Evolutionary conservation across 1,284 basidiomycete species (phyloP).

Genomic region (Ganoderma boninense): DNA sequence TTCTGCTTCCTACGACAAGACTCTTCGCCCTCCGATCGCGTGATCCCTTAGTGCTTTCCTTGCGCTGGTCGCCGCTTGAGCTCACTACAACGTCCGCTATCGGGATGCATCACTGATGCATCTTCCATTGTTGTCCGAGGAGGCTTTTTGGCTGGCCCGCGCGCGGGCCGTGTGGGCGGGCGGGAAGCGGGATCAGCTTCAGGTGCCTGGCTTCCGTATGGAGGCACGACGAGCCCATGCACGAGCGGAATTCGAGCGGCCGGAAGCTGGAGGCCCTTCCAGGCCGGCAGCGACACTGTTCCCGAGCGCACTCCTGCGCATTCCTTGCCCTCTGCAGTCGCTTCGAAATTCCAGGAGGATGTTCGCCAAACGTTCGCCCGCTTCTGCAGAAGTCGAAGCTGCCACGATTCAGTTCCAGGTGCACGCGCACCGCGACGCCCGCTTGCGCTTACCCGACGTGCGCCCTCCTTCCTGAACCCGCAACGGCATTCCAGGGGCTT

Average conservation of each 20-base stretch:
- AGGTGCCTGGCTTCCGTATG: background rate
- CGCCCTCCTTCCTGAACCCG: background rate
- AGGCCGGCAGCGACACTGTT: background rate
- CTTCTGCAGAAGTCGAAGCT: background rate
- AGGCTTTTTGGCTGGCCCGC: background rate
- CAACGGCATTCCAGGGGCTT: background rate
- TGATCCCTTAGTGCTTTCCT: background rate
- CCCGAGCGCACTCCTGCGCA: background rate
- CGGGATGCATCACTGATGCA: background rate
- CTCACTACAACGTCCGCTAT: background rate
- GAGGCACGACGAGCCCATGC: background rate
- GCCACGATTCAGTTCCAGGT: background rate
- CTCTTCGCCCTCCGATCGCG: slow-evolving; percentile 1
- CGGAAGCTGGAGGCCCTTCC: background rate
- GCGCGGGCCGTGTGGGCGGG: background rate
- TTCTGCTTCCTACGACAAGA: slow-evolving; percentile 2
- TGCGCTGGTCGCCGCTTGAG: background rate
- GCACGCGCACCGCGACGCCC: background rate
- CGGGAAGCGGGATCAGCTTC: background rate
- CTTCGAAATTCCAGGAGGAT: background rate
- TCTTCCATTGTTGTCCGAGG: background rate
- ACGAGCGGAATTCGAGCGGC: slow-evolving; percentile 3
- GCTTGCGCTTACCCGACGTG: background rate
- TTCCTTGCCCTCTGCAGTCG: background rate
- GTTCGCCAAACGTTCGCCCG: background rate